These are phyloP conservation scores for Malassezia caprae DNA, from an alignment of 1,284 basidiomycete species.

Conservation along the genomic window DNA sequence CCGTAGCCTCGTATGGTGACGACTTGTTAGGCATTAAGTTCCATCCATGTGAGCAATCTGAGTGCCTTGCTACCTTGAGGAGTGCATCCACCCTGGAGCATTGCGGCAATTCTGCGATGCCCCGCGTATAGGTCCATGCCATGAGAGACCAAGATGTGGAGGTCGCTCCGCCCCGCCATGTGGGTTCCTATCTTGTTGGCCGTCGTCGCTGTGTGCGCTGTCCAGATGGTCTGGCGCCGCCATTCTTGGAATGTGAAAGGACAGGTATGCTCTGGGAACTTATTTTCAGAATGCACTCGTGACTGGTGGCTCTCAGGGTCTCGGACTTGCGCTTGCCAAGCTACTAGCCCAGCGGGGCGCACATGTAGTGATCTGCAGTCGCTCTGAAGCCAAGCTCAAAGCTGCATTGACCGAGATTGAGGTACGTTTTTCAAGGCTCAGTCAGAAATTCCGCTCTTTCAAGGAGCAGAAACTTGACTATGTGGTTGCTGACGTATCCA, in stretches of 20 bases:
- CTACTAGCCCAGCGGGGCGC: conserved; percentile 64
- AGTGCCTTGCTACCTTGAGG: conserved; percentile 19
- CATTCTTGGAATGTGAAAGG: neutral
- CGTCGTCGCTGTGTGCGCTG: neutral
- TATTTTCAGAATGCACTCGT: conserved; percentile 51
- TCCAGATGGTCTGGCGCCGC: neutral
- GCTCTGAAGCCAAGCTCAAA: conserved; percentile 58
- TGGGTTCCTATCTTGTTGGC: neutral
- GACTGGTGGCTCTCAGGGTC: conserved; percentile 69
- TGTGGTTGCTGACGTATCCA: conserved; percentile 37
- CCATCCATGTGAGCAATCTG: conserved; percentile 12
- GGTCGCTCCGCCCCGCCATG: neutral
- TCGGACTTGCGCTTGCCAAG: conserved; percentile 64
- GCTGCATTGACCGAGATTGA: conserved; percentile 58
- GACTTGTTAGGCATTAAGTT: neutral
- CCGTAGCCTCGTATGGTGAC: conserved; percentile 2
- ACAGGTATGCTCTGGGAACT: neutral
- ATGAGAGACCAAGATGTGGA: neutral
- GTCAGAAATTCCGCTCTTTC: conserved; percentile 16
- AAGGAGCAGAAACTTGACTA: conserved; percentile 20
- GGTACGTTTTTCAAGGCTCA: conserved; percentile 49
- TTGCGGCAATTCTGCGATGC: neutral
- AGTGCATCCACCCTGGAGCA: neutral
- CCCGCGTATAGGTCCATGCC: conserved; percentile 2
- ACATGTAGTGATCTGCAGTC: conserved; percentile 69